Conservation (phyloP, 768 basidiomycete genomes). For the Russula sp. region DNA sequence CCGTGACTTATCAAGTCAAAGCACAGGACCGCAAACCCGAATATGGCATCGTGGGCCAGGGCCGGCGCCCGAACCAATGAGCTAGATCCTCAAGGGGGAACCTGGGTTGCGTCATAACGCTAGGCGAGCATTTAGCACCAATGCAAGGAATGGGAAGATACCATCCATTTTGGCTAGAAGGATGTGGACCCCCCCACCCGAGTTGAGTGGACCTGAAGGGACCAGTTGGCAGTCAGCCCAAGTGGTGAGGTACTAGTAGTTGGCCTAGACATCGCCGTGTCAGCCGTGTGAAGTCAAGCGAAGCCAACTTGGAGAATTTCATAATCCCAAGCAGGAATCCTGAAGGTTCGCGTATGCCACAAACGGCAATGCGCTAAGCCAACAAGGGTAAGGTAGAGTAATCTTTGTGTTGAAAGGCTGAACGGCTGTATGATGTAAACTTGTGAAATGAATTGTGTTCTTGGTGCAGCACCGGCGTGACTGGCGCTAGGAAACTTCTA, state of each 20-base stretch:
- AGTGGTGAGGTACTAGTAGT: neutral
- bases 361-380: neutral
- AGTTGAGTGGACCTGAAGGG: neutral
- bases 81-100: neutral
- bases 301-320: constrained; percentile 1
- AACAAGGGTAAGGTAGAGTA: constrained; percentile 2
- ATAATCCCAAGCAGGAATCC: constrained; percentile 4
- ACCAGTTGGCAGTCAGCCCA: neutral
- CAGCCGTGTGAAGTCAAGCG: constrained; percentile 3
- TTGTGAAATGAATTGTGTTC: neutral
- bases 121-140: neutral
- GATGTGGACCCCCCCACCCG: neutral
- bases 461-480: too few species aligned
- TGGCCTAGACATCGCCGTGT: neutral
- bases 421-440: neutral
- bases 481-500: neutral
- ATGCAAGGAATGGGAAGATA: too few species aligned
- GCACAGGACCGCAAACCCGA: neutral
- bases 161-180: neutral
- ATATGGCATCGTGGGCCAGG: constrained; percentile 12
- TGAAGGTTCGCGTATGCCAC: neutral
- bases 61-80: neutral
- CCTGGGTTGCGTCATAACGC: neutral
- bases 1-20: neutral
- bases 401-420: neutral